A percentile compares a stretch with the other conserved stretches of the same genome.
Conservation (phyloP, 192 early-diverging fungal species). For the Backusella psychrophila region DNA sequence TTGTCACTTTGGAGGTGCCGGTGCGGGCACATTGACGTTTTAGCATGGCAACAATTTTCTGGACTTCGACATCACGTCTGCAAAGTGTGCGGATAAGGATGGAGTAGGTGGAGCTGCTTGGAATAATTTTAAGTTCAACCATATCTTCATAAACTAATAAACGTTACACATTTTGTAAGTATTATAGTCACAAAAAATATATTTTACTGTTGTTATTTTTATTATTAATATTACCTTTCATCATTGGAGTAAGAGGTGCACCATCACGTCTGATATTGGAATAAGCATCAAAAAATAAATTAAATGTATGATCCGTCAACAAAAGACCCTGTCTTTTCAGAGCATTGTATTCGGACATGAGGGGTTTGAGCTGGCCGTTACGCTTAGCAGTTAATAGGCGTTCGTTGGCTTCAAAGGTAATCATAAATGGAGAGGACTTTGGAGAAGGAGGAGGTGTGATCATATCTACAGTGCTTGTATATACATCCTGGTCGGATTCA, state of each 20-base stretch:
- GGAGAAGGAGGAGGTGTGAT: constrained; percentile 21
- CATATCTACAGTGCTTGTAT: constrained; percentile 6
- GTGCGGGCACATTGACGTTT: constrained; percentile 22
- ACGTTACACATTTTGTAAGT: background rate
- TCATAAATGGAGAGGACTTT: background rate
- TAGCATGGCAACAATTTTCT: constrained; percentile 37
- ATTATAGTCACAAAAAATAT: background rate
- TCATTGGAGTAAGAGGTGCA: constrained; percentile 23
- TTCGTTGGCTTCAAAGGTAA: constrained; percentile 22
- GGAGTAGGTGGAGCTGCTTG: constrained; percentile 25
- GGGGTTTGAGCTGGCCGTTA: constrained; percentile 25
- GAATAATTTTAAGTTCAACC: constrained; percentile 12
- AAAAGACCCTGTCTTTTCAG: constrained; percentile 25
- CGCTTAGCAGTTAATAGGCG: constrained; percentile 26
- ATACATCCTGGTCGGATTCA: background rate
- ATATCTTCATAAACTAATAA: constrained; percentile 36
- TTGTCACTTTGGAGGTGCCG: constrained; percentile 1
- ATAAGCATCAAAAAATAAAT: constrained; percentile 32
- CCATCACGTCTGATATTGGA: constrained; percentile 31
- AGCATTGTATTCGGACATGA: constrained; percentile 21
- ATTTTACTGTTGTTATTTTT: background rate
- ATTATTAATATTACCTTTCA: constrained; percentile 23
- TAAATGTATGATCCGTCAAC: constrained; percentile 33
- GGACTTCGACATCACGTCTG: constrained; percentile 39
- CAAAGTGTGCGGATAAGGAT: constrained; percentile 32